Conservation (phyloP, 2,329 filamentous ascomycete genomes). For the Ascochyta pisi region DNA sequence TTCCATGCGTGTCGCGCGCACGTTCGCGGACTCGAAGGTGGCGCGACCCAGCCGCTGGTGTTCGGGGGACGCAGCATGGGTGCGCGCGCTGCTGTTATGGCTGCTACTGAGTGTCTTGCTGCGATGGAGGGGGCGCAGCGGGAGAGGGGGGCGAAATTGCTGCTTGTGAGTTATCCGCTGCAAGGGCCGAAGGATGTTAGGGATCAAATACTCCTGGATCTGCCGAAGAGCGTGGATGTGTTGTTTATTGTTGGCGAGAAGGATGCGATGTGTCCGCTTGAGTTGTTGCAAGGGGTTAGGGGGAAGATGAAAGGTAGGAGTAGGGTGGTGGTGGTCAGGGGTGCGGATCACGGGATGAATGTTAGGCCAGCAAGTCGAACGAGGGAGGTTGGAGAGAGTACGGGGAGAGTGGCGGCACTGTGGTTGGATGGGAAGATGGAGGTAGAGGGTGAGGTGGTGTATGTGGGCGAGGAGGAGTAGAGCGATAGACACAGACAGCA, state of each 20-base stretch:
- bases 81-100: constrained; percentile 51
- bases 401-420: constrained; percentile 43
- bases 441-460: constrained; percentile 4
- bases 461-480: constrained; percentile 14
- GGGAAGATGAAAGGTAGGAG: constrained; percentile 48
- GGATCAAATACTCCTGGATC: constrained; percentile 49
- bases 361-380: constrained; percentile 36
- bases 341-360: constrained; percentile 53
- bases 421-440: constrained; percentile 37
- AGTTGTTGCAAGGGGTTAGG: constrained; percentile 34
- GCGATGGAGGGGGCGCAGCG: neutral
- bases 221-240: constrained; percentile 40
- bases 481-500: neutral
- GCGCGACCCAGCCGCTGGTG: constrained; percentile 8
- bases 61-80: constrained; percentile 55
- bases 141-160: constrained; percentile 25
- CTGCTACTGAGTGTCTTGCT: constrained; percentile 25
- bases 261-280: constrained; percentile 34
- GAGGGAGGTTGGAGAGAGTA: constrained; percentile 37
- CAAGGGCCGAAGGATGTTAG: constrained; percentile 46
- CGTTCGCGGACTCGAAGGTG: neutral
- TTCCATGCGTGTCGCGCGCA: constrained; percentile 46
- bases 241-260: constrained; percentile 50
- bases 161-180: constrained; percentile 54
- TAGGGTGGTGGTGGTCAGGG: constrained; percentile 47